Conservation (phyloP, 2,329 filamentous ascomycete genomes). For the Verticillium nubilum region DNA sequence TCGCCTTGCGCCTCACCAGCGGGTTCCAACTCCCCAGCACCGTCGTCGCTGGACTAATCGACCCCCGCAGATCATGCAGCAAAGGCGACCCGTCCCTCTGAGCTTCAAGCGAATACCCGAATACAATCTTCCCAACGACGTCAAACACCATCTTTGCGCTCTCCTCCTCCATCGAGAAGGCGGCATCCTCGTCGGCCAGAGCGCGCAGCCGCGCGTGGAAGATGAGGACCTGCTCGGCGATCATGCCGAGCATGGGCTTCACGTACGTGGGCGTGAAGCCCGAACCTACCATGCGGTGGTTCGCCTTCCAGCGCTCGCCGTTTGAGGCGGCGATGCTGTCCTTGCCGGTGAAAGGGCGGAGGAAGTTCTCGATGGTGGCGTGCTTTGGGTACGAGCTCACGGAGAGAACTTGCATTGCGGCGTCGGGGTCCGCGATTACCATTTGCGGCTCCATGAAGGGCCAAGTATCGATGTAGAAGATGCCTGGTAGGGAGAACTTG, state of each 20-base stretch:
- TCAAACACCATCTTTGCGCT: constrained; percentile 17
- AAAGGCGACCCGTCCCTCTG: constrained; percentile 12
- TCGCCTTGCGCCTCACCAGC: constrained; percentile 6
- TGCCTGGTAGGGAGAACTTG: constrained; percentile 18
- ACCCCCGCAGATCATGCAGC: constrained; percentile 11
- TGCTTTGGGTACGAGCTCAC: constrained; percentile 16
- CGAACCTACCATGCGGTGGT: constrained; percentile 21
- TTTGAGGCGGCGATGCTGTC: constrained; percentile 18
- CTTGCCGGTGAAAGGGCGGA: constrained; percentile 16
- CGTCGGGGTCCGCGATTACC: constrained; percentile 18
- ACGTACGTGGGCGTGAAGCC: constrained; percentile 20
- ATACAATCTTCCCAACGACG: constrained; percentile 16
- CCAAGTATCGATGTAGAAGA: constrained; percentile 25
- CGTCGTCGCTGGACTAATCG: constrained; percentile 7
- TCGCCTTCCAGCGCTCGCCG: constrained; percentile 20
- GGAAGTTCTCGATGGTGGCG: constrained; percentile 10
- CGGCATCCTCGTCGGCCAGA: constrained; percentile 7
- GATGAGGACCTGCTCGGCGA: constrained; percentile 17
- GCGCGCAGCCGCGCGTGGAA: constrained; percentile 14
- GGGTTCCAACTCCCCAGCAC: constrained; percentile 7
- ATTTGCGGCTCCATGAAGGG: constrained; percentile 20
- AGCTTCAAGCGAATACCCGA: constrained; percentile 13
- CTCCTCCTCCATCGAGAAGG: constrained; percentile 17
- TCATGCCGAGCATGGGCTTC: constrained; percentile 15
- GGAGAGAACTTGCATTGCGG: constrained; percentile 16